A percentile compares a stretch with the other conserved stretches of the same genome.
These are phyloP conservation scores for Stromatinia cepivora DNA, from an alignment of 2,329 filamentous ascomycete genomes.

Conservation along the genomic window DNA sequence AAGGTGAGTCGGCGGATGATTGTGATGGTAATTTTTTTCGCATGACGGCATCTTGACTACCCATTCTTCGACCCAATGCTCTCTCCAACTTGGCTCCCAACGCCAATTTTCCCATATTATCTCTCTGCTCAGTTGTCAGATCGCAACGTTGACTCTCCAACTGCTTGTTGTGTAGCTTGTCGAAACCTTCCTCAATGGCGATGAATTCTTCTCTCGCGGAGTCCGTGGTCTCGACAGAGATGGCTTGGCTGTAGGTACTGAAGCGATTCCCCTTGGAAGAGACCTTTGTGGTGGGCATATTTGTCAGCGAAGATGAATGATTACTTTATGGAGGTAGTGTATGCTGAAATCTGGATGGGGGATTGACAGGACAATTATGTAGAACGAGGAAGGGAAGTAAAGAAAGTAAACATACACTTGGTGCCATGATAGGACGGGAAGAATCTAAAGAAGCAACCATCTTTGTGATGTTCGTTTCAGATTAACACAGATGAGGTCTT, in stretches of 20 bases:
- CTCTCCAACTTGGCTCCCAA: constrained; percentile 73
- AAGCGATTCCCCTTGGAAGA: constrained; percentile 50
- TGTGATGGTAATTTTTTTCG: constrained; percentile 39
- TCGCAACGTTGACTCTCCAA: constrained; percentile 67
- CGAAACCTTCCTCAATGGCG: constrained; percentile 62
- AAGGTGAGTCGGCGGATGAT: constrained; percentile 10
- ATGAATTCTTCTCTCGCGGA: constrained; percentile 51
- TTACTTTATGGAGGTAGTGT: neutral
- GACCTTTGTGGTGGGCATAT: constrained; percentile 47
- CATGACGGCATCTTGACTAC: constrained; percentile 68
- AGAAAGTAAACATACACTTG: constrained; percentile 47
- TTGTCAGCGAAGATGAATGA: constrained; percentile 26
- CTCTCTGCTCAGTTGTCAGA: constrained; percentile 63
- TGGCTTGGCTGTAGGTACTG: constrained; percentile 52
- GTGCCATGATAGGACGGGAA: constrained; percentile 55
- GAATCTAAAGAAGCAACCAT: constrained; percentile 52
- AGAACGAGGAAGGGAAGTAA: constrained; percentile 22
- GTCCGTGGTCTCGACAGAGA: constrained; percentile 41
- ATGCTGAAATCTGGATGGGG: constrained; percentile 1
- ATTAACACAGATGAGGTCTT: constrained; percentile 1
- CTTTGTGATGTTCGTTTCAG: constrained; percentile 31
- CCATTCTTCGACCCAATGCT: constrained; percentile 68
- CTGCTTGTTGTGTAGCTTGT: constrained; percentile 69
- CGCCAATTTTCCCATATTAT: constrained; percentile 68
- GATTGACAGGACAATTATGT: constrained; percentile 16